Conservation (phyloP, 148 eudicot genomes). For the Cornus florida region DNA sequence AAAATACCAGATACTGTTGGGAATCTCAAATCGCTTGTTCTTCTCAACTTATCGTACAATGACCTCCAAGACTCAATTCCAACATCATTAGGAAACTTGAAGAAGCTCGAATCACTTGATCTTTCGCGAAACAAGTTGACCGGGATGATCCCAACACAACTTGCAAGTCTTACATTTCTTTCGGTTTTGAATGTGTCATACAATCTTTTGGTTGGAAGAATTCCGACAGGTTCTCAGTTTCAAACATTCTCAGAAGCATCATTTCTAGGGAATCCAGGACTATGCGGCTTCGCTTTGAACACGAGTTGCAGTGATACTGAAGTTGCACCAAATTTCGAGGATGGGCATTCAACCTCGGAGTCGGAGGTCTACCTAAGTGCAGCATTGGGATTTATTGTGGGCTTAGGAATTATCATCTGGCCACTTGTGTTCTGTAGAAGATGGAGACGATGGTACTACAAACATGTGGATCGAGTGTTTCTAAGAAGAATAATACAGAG, state of each 20-base stretch:
- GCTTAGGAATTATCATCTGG: constrained; percentile 27
- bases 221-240: constrained; percentile 24
- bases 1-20: constrained; percentile 21
- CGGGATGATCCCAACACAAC: constrained; percentile 21
- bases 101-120: too few species aligned
- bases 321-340: too few species aligned
- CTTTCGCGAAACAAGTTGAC: constrained; percentile 7
- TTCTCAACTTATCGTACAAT: constrained; percentile 24
- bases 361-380: too few species aligned
- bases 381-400: constrained; percentile 6
- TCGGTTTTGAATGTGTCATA: constrained; percentile 18
- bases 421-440: constrained; percentile 26
- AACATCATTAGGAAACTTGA: too few species aligned
- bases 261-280: too few species aligned
- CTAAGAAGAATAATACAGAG: not conserved
- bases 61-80: too few species aligned
- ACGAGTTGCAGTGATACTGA: too few species aligned
- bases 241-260: constrained; percentile 12
- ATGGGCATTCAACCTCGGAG: too few species aligned
- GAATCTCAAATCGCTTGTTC: constrained; percentile 13
- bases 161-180: constrained; percentile 26
- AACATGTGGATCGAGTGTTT: constrained; percentile 15
- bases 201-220: constrained; percentile 18
- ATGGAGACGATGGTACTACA: constrained; percentile 24
- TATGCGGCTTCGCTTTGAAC: too few species aligned